Evolutionary conservation across 2,329 filamentous ascomycete genomes (phyloP).

Genomic region (Pseudogymnoascus sp.): DNA sequence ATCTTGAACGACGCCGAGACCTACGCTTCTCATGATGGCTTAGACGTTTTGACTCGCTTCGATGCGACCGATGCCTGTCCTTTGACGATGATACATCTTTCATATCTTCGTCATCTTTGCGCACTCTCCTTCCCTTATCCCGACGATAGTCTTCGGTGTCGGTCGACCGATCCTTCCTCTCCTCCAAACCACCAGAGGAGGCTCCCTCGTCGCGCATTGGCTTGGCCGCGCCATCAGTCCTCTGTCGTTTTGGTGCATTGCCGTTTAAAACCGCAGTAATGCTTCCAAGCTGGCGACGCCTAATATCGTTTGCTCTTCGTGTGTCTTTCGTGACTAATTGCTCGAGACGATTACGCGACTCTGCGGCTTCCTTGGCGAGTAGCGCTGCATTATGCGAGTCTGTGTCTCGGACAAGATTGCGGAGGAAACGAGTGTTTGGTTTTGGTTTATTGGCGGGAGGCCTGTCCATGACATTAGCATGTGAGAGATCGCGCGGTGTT

Average conservation of each 20-base stretch:
- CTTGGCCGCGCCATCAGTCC: not conserved
- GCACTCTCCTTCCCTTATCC: not conserved
- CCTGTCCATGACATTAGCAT: conserved; percentile 16
- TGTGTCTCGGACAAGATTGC: conserved; percentile 81
- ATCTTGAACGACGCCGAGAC: not conserved
- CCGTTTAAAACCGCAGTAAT: conserved; percentile 53
- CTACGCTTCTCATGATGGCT: not conserved
- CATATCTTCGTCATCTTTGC: not conserved
- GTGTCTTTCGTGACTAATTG: conserved; percentile 47
- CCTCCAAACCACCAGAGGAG: not conserved
- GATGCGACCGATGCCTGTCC: not conserved
- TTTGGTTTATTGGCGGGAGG: conserved; percentile 62
- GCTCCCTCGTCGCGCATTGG: not conserved
- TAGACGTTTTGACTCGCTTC: not conserved
- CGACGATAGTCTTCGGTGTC: not conserved
- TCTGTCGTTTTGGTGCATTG: conserved; percentile 21
- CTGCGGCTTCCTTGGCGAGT: conserved; percentile 74
- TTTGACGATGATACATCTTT: not conserved
- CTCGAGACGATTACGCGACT: conserved; percentile 65
- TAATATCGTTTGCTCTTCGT: conserved; percentile 39
- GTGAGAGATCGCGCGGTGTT: not conserved
- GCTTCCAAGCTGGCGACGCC: conserved; percentile 52
- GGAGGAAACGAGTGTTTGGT: conserved; percentile 85
- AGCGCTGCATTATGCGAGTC: conserved; percentile 84
- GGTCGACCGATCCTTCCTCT: not conserved